phyloP scores from a whole-genome alignment of 768 basidiomycete genomes.

The Dentipellis fragilis region DNA sequence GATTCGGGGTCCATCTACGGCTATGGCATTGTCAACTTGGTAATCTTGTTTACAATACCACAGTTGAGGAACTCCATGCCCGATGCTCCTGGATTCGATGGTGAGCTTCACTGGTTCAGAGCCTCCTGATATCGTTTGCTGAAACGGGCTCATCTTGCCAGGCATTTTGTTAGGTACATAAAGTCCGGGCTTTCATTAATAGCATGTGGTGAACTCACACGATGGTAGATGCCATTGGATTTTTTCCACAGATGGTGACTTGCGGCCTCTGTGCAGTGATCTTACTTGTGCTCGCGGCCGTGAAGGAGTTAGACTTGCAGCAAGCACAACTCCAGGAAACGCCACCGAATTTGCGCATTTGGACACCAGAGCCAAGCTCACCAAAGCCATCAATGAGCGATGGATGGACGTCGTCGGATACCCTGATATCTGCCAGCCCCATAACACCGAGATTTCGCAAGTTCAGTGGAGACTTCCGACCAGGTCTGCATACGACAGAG shows the following conservation, averaged over 20 bases:
- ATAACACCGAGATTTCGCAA: too few species aligned
- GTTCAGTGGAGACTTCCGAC: too few species aligned
- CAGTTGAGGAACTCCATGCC: constrained; percentile 47
- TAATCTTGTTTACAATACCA: constrained; percentile 36
- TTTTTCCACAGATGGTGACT: constrained; percentile 49
- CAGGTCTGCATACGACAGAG: not conserved
- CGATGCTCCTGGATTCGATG: constrained; percentile 43
- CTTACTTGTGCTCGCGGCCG: not conserved
- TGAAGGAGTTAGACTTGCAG: not conserved
- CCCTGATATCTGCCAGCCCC: not conserved
- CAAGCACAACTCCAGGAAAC: not conserved
- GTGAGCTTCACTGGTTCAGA: constrained; percentile 13
- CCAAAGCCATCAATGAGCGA: not conserved
- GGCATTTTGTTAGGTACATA: constrained; percentile 39
- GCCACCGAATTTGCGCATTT: not conserved
- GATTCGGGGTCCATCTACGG: constrained; percentile 24
- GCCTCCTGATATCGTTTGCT: not conserved
- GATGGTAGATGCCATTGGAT: constrained; percentile 40
- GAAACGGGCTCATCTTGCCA: constrained; percentile 7
- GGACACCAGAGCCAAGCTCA: not conserved
- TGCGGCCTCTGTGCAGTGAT: constrained; percentile 18
- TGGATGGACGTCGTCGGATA: not conserved
- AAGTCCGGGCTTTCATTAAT: not conserved
- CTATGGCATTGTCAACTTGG: constrained; percentile 29
- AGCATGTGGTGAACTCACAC: not conserved